Conservation (phyloP, 306 rosid species). For the Glycine latifolia region DNA sequence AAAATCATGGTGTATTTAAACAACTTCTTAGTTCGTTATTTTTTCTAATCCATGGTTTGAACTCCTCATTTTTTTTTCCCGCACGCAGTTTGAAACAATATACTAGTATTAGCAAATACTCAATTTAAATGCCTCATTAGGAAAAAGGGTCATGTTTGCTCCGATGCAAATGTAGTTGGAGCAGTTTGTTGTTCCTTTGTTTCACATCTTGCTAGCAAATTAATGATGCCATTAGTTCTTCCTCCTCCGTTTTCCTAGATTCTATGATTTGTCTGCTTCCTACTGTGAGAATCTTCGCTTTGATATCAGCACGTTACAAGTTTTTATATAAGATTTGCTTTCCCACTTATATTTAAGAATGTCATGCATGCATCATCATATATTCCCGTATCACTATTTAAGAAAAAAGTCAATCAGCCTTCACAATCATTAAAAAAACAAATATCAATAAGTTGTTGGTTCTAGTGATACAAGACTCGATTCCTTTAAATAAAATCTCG, state of each 20-base stretch:
- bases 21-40: not conserved
- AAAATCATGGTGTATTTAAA: not conserved
- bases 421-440: constrained; percentile 9
- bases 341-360: not conserved
- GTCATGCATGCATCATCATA: constrained; percentile 28
- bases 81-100: not conserved
- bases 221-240: constrained; percentile 30
- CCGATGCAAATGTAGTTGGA: not conserved
- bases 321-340: constrained; percentile 29
- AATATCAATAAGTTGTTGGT: not conserved
- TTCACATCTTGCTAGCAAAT: constrained; percentile 2
- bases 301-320: constrained; percentile 39
- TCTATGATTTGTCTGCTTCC: constrained; percentile 44
- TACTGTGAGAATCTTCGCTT: constrained; percentile 20
- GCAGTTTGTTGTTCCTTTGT: not conserved
- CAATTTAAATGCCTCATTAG: constrained; percentile 1
- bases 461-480: no score
- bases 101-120: not conserved
- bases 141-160: not conserved
- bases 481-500: no score
- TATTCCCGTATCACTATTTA: constrained; percentile 26
- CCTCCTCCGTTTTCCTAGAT: constrained; percentile 12
- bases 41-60: not conserved
- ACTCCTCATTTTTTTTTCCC: not conserved
- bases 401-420: not conserved